These are phyloP conservation scores for Staphylotrichum longicolle DNA, from an alignment of 495 filamentous ascomycete genomes.

Conservation along the genomic window DNA sequence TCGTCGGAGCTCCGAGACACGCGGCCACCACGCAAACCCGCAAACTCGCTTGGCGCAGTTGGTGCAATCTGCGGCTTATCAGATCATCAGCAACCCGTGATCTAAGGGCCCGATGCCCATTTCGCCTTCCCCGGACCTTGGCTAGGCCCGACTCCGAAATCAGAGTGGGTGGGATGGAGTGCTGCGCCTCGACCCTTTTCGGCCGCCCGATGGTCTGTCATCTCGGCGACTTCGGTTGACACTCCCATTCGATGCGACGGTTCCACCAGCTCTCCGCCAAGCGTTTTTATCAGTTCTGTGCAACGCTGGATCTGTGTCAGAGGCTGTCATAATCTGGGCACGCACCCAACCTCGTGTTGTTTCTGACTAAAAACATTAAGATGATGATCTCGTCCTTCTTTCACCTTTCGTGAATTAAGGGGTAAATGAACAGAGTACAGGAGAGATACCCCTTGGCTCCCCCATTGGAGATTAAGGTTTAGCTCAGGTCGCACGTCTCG, in stretches of 20 bases:
- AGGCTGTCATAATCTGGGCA: too few species aligned
- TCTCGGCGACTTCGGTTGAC: slow-evolving; percentile 14
- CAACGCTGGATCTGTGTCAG: neutral
- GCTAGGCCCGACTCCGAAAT: slow-evolving; percentile 6
- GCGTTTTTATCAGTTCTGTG: slow-evolving; percentile 35
- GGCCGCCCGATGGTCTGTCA: neutral
- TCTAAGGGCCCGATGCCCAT: neutral
- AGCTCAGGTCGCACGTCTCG: too few species aligned
- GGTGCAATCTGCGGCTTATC: slow-evolving; percentile 4
- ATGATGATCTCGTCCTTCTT: too few species aligned
- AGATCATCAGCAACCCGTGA: slow-evolving; percentile 18
- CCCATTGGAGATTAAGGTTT: too few species aligned
- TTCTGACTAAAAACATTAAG: too few species aligned
- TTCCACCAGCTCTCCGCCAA: slow-evolving; percentile 22
- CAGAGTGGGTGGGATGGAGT: neutral
- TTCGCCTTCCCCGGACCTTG: slow-evolving; percentile 13
- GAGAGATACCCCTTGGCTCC: too few species aligned
- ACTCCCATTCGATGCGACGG: slow-evolving; percentile 14
- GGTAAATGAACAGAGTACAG: too few species aligned
- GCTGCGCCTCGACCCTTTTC: slow-evolving; percentile 8
- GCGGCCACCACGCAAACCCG: too few species aligned
- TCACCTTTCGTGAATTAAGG: too few species aligned
- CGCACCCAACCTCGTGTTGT: too few species aligned
- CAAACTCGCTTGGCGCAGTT: too few species aligned
- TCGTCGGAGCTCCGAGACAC: slow-evolving; percentile 6